Base-by-base conservation (phyloP, 331 rosid genomes). In the Erythrophleum ivorense region DNA sequence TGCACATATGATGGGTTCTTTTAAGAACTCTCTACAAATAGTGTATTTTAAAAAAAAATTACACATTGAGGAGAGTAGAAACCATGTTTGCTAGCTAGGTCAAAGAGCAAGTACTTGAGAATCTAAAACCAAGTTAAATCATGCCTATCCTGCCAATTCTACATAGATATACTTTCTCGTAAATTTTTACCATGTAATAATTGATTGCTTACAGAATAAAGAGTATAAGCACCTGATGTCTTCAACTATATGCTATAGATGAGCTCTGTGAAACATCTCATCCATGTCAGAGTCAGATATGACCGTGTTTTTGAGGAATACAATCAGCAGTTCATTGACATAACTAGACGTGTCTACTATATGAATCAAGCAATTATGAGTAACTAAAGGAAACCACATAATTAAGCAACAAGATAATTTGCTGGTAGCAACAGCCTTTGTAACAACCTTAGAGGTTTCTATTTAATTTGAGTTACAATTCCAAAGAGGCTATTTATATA, bases 1-100 rank as follows among this genome's bases (percentile, higher is more conserved):
- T 96, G 97, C 89, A 84, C 60, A 84, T 62, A 63, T 80, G 71
- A 77, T 46, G 38, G 50, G 63, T 46, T 24, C 69, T 43, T 43
- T 52, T 70, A 74, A 75, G 64, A 82, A 66, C 50, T 50, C 65
- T 16, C 68, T 11, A n/a, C 77, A 72, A 71, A 65, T 13, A 49
- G 52, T 54, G 46, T 66, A 49, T 81, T 79, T 33, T 38, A 65
- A 76, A 84, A 3, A 50, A 65, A 76, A 41, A 18, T 40, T 3
- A 14, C n/a, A 41, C 36, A 40, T 7, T 33, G 67, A 58, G 58
- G 21, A 53, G 2, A 46, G 49, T n/a, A 71, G 63, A 11, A 70
- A 49, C 24, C 53, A 46, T 62, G 82, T 79, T 54, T 53, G 55
- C 49, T 18, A 43, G 29, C 43, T 16, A 40, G 57, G 14, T 40